Base-by-base conservation (phyloP, 495 filamentous ascomycete genomes). In the Massariosphaeria phaeospora region DNA sequence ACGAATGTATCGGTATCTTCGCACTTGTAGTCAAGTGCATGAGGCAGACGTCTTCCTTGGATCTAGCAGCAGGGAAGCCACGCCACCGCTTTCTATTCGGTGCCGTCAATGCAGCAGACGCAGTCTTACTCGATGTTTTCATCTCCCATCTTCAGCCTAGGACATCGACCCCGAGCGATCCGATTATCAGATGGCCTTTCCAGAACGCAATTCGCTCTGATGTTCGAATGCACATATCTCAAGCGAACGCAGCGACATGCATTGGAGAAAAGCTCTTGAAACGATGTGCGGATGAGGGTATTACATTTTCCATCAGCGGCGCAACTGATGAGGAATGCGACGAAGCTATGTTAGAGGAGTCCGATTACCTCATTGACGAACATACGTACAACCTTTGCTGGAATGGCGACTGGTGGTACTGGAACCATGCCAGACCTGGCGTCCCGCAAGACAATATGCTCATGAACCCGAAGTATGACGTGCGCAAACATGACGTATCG, bases 301-400 rank as follows among this genome's bases (percentile, higher is more conserved):
- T 30, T 25, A 13, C 7, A 12, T 10, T 17, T 3, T 9, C 9
- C 9, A 15, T 47, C 25, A 30, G 26, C 20, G 43, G 43, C 3
- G 18, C 18, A 7, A 33, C 23, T 3, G 43, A 47, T 27, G 26
- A 47, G 33, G 43, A 47, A 15, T 47, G 43, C 27, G 43, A 47
- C 20, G 3, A 29, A 9, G 20, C 33, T 9, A 5, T 47, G 24
- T 17, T 33, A 13, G 24, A 30, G 33, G 43, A 47, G 20, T 30
- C 25, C 24, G 27, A 30, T 25, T 47, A 47, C 18, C 27, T 47
- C 24, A 17, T 47, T 18, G 43, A 25, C 33, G 15, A 30, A 23
- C 33, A 5, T 13, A 33, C 43, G n/a, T 8, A 3, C 18, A 27
- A 17, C 3, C 26, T 33, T 33, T 7, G 26, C 27, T 30, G 6